Base-by-base conservation (phyloP, 495 filamentous ascomycete genomes). In the Aspergillus heteromorphus region DNA sequence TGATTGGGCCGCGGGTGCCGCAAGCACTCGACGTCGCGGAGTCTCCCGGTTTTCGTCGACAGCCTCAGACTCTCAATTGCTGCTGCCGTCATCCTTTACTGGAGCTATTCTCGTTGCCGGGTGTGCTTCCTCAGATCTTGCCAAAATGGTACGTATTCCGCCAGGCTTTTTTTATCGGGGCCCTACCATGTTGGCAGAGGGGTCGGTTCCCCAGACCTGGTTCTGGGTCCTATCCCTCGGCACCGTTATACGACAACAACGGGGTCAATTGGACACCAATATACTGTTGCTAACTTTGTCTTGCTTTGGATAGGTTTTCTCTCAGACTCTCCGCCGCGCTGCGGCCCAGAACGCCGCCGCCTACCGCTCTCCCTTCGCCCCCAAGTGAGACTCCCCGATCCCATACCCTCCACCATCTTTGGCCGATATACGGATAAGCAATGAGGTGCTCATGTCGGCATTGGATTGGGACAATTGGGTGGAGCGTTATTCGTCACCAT, bases 291-390 rank as follows among this genome's bases (percentile, higher is more conserved):
- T 52, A 18, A 8, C 10, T 20, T 54, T 30, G 48, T 40, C 17
- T 20, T 17, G 27, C n/a, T 49, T 7, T 19, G 23, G 34, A 54
- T 55, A 75, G 71, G 60, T 51, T 45, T 75, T 75, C 67, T 64
- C 69, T 60, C 65, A 72, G 50, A 70, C 73, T 49, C 67, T 74
- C 59, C 70, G 70, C 65, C 73, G 72, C 50, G 68, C 74, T 55
- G 70, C 74, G 60, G 67, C 70, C 56, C 66, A 72, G 61, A 50
- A 54, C 45, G 58, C 56, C 52, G 55, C 51, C 57, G 64, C 66
- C 57, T 67, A 67, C 61, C 66, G 62, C 54, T 71, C 69, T 59
- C 64, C 71, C 51, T 70, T 70, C 54, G 71, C 63, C 27, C 71
- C 72, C 55, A 74, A 72, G 74, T 77, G 63, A 75, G 74, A 66